These are phyloP conservation scores for Mimosa pudica DNA, from an alignment of 306 rosid genomes.

Conservation along the genomic window DNA sequence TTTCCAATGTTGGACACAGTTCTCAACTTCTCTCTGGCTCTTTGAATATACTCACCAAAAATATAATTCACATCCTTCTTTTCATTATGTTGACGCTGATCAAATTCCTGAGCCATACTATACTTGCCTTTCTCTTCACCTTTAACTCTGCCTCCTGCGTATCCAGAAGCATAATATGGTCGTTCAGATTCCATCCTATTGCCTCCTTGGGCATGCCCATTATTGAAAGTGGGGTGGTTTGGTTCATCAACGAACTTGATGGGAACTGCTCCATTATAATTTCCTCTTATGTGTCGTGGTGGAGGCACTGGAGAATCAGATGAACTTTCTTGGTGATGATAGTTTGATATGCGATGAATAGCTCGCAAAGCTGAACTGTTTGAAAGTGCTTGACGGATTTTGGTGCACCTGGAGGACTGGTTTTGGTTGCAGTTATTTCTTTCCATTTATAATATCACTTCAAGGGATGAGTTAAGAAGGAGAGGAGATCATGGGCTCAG, in stretches of 20 bases:
- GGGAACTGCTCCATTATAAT: slow-evolving; percentile 29
- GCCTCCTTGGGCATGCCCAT: not conserved
- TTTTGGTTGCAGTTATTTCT: slow-evolving; percentile 32
- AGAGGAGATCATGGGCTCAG: slow-evolving; percentile 31
- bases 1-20: slow-evolving; percentile 37
- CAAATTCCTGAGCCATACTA: not conserved
- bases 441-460: slow-evolving; percentile 35
- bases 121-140: not conserved
- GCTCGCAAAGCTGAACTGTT: slow-evolving; percentile 35
- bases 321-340: slow-evolving; percentile 34
- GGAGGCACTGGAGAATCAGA: slow-evolving; percentile 23
- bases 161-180: not conserved
- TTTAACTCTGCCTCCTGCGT: not conserved
- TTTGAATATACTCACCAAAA: slow-evolving; percentile 45
- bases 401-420: slow-evolving; percentile 41
- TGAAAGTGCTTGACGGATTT: slow-evolving; percentile 49
- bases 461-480: not conserved
- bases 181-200: slow-evolving; percentile 11
- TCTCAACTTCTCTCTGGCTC: slow-evolving; percentile 40
- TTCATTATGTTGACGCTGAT: slow-evolving; percentile 20
- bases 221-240: slow-evolving; percentile 3
- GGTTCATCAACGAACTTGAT: slow-evolving; percentile 34
- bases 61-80: slow-evolving; percentile 41
- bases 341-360: slow-evolving; percentile 36
- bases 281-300: slow-evolving; percentile 28